These are phyloP conservation scores for Podila horticola DNA, from an alignment of 192 early-diverging fungal species.

Conservation along the genomic window DNA sequence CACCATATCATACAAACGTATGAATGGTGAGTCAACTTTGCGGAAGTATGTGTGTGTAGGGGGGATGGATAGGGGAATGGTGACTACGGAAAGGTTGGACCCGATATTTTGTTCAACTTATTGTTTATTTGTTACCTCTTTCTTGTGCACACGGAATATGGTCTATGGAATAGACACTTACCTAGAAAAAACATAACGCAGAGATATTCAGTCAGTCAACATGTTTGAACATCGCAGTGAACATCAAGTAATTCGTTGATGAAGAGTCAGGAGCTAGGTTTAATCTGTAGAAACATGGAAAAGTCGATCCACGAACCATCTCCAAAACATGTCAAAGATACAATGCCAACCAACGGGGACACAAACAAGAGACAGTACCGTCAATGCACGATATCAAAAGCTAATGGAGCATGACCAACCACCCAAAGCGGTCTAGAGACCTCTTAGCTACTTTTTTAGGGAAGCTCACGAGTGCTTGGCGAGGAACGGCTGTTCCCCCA, in stretches of 20 bases:
- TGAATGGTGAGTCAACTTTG: not conserved
- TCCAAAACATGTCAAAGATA: slow-evolving; percentile 2
- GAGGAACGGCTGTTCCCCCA: slow-evolving; percentile 53
- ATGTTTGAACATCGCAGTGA: not conserved
- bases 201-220: slow-evolving; percentile 3
- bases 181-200: slow-evolving; percentile 5
- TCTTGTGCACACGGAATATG: not conserved
- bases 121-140: slow-evolving; percentile 16
- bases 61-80: not conserved
- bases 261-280: slow-evolving; percentile 53
- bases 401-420: not conserved
- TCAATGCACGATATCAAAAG: slow-evolving; percentile 4
- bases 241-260: not conserved
- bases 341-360: not conserved
- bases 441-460: slow-evolving; percentile 5
- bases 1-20: slow-evolving; percentile 2
- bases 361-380: slow-evolving; percentile 18
- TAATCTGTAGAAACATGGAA: slow-evolving; percentile 50
- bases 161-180: slow-evolving; percentile 30
- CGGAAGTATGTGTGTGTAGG: not conserved
- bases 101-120: not conserved
- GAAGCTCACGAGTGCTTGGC: slow-evolving; percentile 19
- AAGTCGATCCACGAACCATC: slow-evolving; percentile 22
- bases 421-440: slow-evolving; percentile 35
- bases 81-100: not conserved